These are phyloP conservation scores for Sporothrix pallida DNA, from an alignment of 2,329 filamentous ascomycete genomes.

Conservation along the genomic window DNA sequence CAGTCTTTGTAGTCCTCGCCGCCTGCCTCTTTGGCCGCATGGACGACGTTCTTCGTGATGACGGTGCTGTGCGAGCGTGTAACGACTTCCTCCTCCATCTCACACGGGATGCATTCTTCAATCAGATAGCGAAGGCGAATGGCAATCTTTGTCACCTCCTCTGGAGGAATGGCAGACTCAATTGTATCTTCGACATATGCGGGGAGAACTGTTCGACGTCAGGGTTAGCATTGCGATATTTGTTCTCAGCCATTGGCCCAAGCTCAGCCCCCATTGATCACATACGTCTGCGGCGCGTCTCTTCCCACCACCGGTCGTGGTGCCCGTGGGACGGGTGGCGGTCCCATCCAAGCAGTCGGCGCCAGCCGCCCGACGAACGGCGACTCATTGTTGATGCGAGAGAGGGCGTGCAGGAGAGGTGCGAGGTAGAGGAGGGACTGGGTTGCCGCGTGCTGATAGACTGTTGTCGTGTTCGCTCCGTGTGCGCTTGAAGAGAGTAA, in stretches of 20 bases:
- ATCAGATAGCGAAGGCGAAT: slow-evolving; percentile 89
- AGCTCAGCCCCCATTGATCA: slow-evolving; percentile 5
- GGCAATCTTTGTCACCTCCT: slow-evolving; percentile 86
- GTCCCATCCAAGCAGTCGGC: slow-evolving; percentile 45
- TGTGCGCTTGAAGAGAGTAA: not conserved
- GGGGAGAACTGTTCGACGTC: slow-evolving; percentile 63
- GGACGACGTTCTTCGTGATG: slow-evolving; percentile 79
- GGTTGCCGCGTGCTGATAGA: not conserved
- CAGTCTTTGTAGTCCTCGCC: slow-evolving; percentile 75
- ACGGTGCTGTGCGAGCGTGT: slow-evolving; percentile 82
- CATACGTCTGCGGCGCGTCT: slow-evolving; percentile 43
- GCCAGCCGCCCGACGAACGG: slow-evolving; percentile 36
- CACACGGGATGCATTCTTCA: slow-evolving; percentile 87
- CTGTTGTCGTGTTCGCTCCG: not conserved
- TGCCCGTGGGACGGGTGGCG: slow-evolving; percentile 40
- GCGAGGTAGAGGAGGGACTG: not conserved
- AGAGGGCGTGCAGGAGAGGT: not conserved
- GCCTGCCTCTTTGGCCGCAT: slow-evolving; percentile 82
- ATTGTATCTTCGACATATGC: slow-evolving; percentile 62
- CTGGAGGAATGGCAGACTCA: slow-evolving; percentile 71
- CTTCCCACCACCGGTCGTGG: slow-evolving; percentile 43
- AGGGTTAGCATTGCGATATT: not conserved
- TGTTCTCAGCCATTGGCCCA: not conserved
- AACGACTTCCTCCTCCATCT: slow-evolving; percentile 77
- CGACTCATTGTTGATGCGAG: slow-evolving; percentile 27